Percentiles rank a stretch among this genome's conserved stretches.
phyloP scores from a whole-genome alignment of 129 eudicot genomes.

The Flaveria trinervia region DNA sequence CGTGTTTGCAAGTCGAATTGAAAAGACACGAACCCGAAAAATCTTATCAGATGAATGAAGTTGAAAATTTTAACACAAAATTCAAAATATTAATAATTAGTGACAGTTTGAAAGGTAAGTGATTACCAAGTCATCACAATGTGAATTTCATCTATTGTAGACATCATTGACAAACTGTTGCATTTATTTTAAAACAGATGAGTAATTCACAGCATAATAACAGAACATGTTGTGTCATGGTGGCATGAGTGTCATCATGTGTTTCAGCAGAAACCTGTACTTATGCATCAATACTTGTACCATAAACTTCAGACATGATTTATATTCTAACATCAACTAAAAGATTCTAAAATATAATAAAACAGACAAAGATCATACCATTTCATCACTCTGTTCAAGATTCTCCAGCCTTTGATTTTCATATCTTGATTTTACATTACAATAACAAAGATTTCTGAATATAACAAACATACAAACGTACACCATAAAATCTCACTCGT shows the following conservation, averaged over 20 bases:
- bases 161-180: not conserved
- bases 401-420: constrained; percentile 11
- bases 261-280: constrained; percentile 27
- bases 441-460: constrained; percentile 12
- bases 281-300: constrained; percentile 28
- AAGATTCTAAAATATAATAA: constrained; percentile 4
- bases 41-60: no score
- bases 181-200: not conserved
- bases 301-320: not conserved
- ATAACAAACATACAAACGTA: no score
- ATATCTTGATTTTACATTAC: constrained; percentile 13
- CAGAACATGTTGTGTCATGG: constrained; percentile 14
- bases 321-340: not conserved
- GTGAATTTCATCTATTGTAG: not conserved
- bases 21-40: no score
- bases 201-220: not conserved
- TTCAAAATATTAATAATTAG: not conserved
- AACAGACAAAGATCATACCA: not conserved
- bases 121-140: not conserved
- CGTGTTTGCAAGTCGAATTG: no score
- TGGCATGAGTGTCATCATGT: constrained; percentile 21
- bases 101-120: not conserved
- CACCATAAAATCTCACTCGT: no score
- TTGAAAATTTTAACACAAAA: not conserved
- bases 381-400: constrained; percentile 6